Percentiles rank a stretch among this genome's conserved stretches.
phyloP scores from a whole-genome alignment of 2,329 filamentous ascomycete genomes.

The Scytalidium sp. region DNA sequence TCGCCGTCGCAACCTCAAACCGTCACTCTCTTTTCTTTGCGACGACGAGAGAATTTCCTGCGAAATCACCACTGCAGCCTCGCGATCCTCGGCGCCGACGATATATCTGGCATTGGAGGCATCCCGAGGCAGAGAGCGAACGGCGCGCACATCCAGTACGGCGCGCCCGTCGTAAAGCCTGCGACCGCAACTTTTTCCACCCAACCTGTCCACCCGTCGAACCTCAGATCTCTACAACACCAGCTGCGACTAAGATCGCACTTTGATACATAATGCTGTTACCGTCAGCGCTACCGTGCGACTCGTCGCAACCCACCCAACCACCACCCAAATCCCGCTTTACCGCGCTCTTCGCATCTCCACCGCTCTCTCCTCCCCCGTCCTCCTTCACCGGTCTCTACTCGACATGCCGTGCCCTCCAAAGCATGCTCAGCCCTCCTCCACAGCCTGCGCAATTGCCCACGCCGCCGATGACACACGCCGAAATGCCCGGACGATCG shows the following conservation, averaged over 20 bases:
- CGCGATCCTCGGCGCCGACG: not conserved
- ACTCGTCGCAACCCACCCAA: constrained; percentile 37
- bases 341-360: constrained; percentile 50
- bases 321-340: constrained; percentile 35
- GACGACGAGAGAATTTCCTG: not conserved
- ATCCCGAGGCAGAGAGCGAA: not conserved
- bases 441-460: constrained; percentile 41
- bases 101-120: not conserved
- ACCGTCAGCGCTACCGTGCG: constrained; percentile 57
- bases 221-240: not conserved
- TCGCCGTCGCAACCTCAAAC: not conserved
- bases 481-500: constrained; percentile 16
- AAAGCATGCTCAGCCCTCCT: constrained; percentile 51
- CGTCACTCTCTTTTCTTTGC: too few species aligned
- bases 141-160: not conserved
- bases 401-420: constrained; percentile 58
- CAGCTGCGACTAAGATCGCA: not conserved
- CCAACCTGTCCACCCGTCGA: too few species aligned
- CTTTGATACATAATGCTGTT: constrained; percentile 49
- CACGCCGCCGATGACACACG: constrained; percentile 48
- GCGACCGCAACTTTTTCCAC: not conserved
- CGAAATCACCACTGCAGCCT: not conserved
- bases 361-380: constrained; percentile 46
- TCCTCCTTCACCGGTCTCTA: constrained; percentile 56
- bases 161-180: not conserved